phyloP scores from a whole-genome alignment of 129 eudicot genomes.

The Saposhnikovia divaricata region DNA sequence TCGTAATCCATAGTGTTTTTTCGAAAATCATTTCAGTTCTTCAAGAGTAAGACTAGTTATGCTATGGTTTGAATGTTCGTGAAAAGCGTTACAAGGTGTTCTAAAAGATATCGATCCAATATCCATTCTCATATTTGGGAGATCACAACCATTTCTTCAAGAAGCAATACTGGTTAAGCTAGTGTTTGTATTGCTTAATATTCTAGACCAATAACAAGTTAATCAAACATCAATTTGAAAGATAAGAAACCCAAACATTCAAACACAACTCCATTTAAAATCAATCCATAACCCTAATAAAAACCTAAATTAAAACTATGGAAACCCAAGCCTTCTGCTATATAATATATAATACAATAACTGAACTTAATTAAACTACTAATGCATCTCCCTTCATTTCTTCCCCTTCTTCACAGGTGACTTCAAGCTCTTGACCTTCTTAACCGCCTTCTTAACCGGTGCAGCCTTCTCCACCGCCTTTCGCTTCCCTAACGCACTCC shows the following conservation, averaged over 20 bases:
- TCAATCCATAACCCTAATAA: not conserved
- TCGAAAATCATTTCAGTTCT: too few species aligned
- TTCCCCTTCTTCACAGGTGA: slow-evolving; percentile 26
- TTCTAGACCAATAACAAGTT: not conserved
- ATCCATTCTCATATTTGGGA: too few species aligned
- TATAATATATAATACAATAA: not conserved
- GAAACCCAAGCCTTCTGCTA: not conserved
- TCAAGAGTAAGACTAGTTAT: too few species aligned
- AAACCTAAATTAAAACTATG: not conserved
- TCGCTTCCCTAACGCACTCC: slow-evolving; percentile 2
- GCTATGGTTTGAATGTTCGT: too few species aligned
- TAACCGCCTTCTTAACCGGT: too few species aligned
- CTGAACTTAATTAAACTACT: too few species aligned
- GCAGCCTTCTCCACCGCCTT: slow-evolving; percentile 25
- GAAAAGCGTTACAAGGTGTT: too few species aligned
- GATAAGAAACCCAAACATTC: not conserved
- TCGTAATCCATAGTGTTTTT: too few species aligned
- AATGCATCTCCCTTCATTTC: not conserved
- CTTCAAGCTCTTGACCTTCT: slow-evolving; percentile 44
- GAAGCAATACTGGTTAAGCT: too few species aligned
- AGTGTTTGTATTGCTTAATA: too few species aligned
- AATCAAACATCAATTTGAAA: not conserved
- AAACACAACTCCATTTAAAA: not conserved
- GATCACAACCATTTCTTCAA: too few species aligned
- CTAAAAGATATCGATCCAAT: too few species aligned